Evolutionary conservation across 768 basidiomycete species (phyloP).

Genomic region (Phaffia australis): DNA sequence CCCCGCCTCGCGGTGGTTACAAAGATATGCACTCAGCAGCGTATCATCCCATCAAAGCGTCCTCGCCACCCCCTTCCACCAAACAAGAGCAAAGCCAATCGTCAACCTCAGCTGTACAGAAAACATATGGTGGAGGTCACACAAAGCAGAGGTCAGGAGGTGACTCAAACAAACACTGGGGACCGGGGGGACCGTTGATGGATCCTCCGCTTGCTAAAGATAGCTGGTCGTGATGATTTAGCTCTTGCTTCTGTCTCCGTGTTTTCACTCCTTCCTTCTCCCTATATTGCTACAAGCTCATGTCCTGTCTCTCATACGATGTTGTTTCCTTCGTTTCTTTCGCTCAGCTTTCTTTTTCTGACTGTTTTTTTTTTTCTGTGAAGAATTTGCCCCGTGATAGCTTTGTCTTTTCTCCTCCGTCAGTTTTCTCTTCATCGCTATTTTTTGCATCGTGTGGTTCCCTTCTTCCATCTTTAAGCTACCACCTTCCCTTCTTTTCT

Average conservation of each 20-base stretch:
- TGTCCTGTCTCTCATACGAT: neutral
- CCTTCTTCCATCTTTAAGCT: constrained; percentile 11
- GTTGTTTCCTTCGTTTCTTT: neutral
- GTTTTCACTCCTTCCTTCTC: neutral
- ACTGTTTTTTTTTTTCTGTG: neutral
- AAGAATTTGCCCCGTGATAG: neutral
- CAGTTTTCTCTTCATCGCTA: constrained; percentile 28
- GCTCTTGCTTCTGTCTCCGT: neutral
- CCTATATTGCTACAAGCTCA: neutral
- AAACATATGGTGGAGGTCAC: constrained; percentile 31
- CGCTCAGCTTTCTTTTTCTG: neutral
- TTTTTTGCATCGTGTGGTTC: constrained; percentile 28
- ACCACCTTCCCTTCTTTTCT: neutral
- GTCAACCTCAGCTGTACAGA: constrained; percentile 29
- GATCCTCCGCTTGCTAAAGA: constrained; percentile 6
- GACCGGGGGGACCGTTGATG: constrained; percentile 21
- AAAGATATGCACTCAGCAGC: constrained; percentile 9
- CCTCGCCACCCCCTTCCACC: constrained; percentile 1
- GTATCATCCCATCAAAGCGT: constrained; percentile 5
- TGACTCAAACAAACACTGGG: constrained; percentile 20
- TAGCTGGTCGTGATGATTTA: neutral
- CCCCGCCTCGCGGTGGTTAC: constrained; percentile 10
- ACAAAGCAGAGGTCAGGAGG: constrained; percentile 37
- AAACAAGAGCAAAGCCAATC: constrained; percentile 17
- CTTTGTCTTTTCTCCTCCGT: neutral